These are phyloP conservation scores for Saccharomycopsis sp. DNA, from an alignment of 805 yeast genomes.

Conservation along the genomic window DNA sequence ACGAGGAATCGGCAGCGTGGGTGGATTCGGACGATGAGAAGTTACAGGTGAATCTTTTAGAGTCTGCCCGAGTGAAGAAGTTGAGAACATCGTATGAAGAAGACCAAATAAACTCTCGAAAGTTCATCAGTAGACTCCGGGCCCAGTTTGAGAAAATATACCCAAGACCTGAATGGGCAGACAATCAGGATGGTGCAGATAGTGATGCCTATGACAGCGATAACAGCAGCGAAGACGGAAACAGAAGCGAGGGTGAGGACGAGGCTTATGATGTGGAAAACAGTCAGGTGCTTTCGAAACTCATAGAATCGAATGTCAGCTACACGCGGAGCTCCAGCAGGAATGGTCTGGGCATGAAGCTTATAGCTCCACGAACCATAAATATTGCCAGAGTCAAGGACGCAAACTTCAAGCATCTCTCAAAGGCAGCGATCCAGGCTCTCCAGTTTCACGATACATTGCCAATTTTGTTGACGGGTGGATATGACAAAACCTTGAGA, in stretches of 20 bases:
- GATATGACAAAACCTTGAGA: slow-evolving; percentile 84
- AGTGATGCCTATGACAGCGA: slow-evolving; percentile 24
- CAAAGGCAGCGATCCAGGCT: slow-evolving; percentile 80
- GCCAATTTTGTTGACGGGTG: slow-evolving; percentile 83
- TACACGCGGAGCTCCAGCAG: slow-evolving; percentile 26
- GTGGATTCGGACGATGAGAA: slow-evolving; percentile 86
- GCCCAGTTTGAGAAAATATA: slow-evolving; percentile 66
- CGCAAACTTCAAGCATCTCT: slow-evolving; percentile 64
- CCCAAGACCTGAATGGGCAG: slow-evolving; percentile 83
- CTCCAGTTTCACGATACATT: slow-evolving; percentile 68
- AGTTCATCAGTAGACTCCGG: slow-evolving; percentile 58
- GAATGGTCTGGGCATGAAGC: slow-evolving; percentile 29
- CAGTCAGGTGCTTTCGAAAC: slow-evolving; percentile 29
- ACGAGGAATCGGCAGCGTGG: slow-evolving; percentile 57
- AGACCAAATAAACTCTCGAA: slow-evolving; percentile 45
- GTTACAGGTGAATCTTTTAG: slow-evolving; percentile 50
- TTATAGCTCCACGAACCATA: slow-evolving; percentile 63
- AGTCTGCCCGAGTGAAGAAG: slow-evolving; percentile 60
- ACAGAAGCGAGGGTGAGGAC: slow-evolving; percentile 26
- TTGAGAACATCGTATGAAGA: slow-evolving; percentile 59
- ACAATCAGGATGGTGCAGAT: slow-evolving; percentile 27
- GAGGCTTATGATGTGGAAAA: slow-evolving; percentile 24
- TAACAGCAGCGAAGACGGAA: slow-evolving; percentile 29
- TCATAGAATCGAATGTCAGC: slow-evolving; percentile 29
- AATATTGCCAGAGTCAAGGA: slow-evolving; percentile 82